phyloP scores from a whole-genome alignment of 148 eudicot genomes.

The Persicaria tinctoria region DNA sequence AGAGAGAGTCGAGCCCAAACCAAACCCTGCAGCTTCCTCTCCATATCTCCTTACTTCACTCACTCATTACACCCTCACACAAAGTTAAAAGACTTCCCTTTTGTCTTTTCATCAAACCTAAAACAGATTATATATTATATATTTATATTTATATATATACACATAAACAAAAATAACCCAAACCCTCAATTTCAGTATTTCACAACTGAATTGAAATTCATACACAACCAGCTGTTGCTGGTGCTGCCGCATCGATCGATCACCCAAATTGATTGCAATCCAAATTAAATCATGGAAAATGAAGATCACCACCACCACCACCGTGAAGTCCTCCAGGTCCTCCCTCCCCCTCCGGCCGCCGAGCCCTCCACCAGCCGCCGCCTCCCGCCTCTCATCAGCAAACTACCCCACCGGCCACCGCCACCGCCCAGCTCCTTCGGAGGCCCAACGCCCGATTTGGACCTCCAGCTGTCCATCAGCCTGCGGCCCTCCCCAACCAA shows the following conservation, averaged over 20 bases:
- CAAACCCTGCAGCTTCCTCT: background rate
- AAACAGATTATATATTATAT: background rate
- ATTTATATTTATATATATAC: background rate
- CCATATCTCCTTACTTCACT: background rate
- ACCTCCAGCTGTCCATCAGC: conserved; percentile 72
- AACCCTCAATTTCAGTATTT: background rate
- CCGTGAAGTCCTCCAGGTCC: background rate
- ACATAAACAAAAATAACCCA: background rate
- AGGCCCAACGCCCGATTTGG: conserved; percentile 28
- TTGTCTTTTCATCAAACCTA: conserved; percentile 2
- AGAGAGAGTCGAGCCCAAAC: background rate
- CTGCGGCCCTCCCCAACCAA: conserved; percentile 18
- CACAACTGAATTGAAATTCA: no score
- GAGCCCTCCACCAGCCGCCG: conserved; percentile 15
- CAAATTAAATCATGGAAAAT: conserved; percentile 41
- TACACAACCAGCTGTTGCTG: no score
- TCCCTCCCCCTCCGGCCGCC: conserved; percentile 8
- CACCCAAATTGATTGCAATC: no score
- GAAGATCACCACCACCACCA: conserved; percentile 30
- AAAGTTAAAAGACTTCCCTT: background rate
- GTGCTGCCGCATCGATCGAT: no score
- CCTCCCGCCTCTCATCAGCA: background rate
- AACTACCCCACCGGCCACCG: conserved; percentile 3
- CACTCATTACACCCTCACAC: background rate
- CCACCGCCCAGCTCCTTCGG: no score